phyloP scores from a whole-genome alignment of 768 basidiomycete species.

The Boletus pseudopeckii region DNA sequence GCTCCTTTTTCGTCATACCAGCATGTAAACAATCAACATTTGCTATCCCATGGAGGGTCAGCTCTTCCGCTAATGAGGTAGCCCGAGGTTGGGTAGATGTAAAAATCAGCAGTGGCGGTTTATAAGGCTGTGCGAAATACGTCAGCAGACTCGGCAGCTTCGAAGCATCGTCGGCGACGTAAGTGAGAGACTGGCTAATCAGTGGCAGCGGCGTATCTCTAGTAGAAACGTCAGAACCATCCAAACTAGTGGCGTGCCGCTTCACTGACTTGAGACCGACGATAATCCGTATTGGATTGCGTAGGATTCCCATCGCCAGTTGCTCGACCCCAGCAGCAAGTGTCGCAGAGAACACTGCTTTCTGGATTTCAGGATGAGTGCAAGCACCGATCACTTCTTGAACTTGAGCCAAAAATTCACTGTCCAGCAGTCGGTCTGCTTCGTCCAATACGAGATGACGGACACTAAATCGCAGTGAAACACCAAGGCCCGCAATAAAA shows the following conservation, averaged over 20 bases:
- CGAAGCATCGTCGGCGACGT: slow-evolving; percentile 91
- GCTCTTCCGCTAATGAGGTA: slow-evolving; percentile 74
- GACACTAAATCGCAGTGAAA: slow-evolving; percentile 48
- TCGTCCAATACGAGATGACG: slow-evolving; percentile 87
- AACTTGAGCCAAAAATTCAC: slow-evolving; percentile 84
- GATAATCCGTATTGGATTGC: slow-evolving; percentile 87
- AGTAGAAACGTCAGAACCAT: slow-evolving; percentile 12
- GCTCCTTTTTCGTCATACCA: slow-evolving; percentile 80
- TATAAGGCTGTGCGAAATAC: slow-evolving; percentile 77
- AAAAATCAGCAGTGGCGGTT: slow-evolving; percentile 90
- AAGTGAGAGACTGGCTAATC: slow-evolving; percentile 85
- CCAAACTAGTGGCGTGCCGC: background rate
- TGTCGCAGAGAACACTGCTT: slow-evolving; percentile 92
- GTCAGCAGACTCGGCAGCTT: slow-evolving; percentile 86
- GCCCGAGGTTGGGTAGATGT: slow-evolving; percentile 87
- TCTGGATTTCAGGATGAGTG: slow-evolving; percentile 64
- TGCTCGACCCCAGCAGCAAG: slow-evolving; percentile 87
- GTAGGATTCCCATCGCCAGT: slow-evolving; percentile 79
- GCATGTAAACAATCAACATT: slow-evolving; percentile 92
- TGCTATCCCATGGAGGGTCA: slow-evolving; percentile 70
- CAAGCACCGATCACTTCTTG: slow-evolving; percentile 85
- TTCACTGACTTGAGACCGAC: slow-evolving; percentile 86
- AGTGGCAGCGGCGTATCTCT: slow-evolving; percentile 93
- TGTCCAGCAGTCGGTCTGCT: slow-evolving; percentile 86
- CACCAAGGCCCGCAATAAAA: background rate